phyloP scores from a whole-genome alignment of 2,329 filamentous ascomycete genomes.

The Cordyceps fumosorosea region DNA sequence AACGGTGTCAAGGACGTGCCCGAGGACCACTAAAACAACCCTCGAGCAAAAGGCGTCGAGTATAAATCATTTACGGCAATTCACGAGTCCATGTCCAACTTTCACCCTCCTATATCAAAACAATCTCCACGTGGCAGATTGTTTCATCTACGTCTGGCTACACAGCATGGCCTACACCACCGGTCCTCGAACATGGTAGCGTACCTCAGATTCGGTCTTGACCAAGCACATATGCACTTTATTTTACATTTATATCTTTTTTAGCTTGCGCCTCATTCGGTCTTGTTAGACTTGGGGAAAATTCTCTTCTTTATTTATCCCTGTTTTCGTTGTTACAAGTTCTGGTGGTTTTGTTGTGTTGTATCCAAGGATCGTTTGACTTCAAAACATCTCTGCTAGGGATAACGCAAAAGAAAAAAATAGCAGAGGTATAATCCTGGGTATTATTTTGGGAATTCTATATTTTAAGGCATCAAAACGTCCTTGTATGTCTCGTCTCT shows the following conservation, averaged over 20 bases:
- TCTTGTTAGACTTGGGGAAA: neutral
- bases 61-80: neutral
- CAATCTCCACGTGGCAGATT: neutral
- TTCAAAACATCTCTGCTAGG: neutral
- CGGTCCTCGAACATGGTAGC: constrained; percentile 4
- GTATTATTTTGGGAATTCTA: neutral
- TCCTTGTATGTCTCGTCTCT: neutral
- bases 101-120: neutral
- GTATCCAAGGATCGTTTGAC: neutral
- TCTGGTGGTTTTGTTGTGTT: neutral
- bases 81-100: neutral
- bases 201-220: neutral
- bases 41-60: neutral
- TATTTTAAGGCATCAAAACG: neutral
- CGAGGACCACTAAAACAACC: constrained; percentile 20
- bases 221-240: neutral
- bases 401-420: neutral
- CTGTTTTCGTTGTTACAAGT: neutral
- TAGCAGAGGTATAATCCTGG: neutral
- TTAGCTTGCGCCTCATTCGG: neutral
- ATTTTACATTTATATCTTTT: neutral
- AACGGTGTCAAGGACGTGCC: constrained; percentile 29
- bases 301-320: neutral
- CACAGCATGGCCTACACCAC: neutral
- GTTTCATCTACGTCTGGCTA: neutral